Conservation (phyloP, 192 early-diverging fungal species). For the Coemansia interrupta region DNA sequence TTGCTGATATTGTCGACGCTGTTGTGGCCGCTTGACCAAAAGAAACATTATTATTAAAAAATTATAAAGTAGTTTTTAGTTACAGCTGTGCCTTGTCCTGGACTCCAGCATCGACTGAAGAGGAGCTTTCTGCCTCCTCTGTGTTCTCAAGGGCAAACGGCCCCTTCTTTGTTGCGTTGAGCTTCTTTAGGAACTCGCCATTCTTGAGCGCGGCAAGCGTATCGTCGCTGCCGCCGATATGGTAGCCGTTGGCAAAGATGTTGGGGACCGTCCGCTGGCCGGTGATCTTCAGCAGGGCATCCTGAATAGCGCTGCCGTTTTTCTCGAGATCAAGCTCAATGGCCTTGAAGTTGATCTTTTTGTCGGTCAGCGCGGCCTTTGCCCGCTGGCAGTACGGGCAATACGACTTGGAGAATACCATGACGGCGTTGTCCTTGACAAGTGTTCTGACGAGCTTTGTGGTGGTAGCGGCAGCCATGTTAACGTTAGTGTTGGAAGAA, state of each 20-base stretch:
- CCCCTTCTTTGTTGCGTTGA: constrained; percentile 23
- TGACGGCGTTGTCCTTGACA: constrained; percentile 37
- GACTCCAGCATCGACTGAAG: constrained; percentile 1
- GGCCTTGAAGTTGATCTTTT: constrained; percentile 36
- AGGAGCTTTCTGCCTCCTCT: constrained; percentile 4
- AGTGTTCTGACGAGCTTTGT: constrained; percentile 27
- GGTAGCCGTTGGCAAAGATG: constrained; percentile 64
- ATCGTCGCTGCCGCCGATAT: constrained; percentile 64
- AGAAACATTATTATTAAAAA: constrained; percentile 8
- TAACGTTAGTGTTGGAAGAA: constrained; percentile 6
- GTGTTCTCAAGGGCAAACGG: constrained; percentile 6
- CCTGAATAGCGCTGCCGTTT: constrained; percentile 61
- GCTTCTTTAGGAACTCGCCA: constrained; percentile 53
- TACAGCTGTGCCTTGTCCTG: constrained; percentile 21
- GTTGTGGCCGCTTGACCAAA: constrained; percentile 42
- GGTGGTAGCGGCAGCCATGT: constrained; percentile 23
- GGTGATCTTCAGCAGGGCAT: constrained; percentile 55
- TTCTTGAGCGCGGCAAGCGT: constrained; percentile 50
- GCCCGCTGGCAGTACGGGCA: constrained; percentile 67
- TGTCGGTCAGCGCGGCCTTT: constrained; percentile 47
- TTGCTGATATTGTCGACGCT: constrained; percentile 64
- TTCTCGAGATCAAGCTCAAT: constrained; percentile 57
- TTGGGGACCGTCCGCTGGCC: constrained; percentile 74
- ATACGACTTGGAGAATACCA: constrained; percentile 75
- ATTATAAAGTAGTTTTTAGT: too few species aligned